Evolutionary conservation across 768 basidiomycete genomes (phyloP), one percentile per base, ranked within the genome.

Genomic region (Pulveroboletus sp.): DNA sequence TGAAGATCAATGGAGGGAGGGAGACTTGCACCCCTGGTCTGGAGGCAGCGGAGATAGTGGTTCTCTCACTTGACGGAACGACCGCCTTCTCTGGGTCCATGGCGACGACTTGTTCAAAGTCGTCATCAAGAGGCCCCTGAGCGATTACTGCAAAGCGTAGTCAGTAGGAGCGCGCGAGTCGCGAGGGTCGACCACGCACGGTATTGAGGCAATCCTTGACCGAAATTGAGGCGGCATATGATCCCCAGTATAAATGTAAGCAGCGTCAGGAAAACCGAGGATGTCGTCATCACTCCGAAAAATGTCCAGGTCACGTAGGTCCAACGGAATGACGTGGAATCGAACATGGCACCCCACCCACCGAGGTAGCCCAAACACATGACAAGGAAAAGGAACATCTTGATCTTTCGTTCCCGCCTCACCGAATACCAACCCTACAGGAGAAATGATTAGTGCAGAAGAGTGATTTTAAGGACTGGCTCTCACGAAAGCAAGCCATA

Each of bases 271-370:
- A 76, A 58, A 12, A 82, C 80, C 0, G 87, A 85, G 2, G 76
- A 69, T 9, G 72, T 63, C 8, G 79, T 73, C 71, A 85, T 83
- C 49, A 84, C 61, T 42, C 78, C 75, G 67, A 90, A 90, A 74
- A 90, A 89, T 5, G 65, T 65, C 88, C 88, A 91, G 12, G 79
- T 79, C 36, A 74, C 65, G 63, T 86, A 89, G 16, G 81, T 83
- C 84, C 85, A 87, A 39, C 83, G 79, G 76, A 90, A 90, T 4
- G 85, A 79, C 7, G 71, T 71, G 23, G 85, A 81, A 45, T 79
- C 70, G 65, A 92, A 89, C 82, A 89, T 85, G 50, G 81, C 64
- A 41, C 82, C 73, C 83, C 83, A 90, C 34, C 80, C 84, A 31
- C 70, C 75, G 17, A 89, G 72, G 63, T 90, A 87, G 17, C 79